phyloP scores from a whole-genome alignment of 331 rosid species.

The Prunus yedoensis region DNA sequence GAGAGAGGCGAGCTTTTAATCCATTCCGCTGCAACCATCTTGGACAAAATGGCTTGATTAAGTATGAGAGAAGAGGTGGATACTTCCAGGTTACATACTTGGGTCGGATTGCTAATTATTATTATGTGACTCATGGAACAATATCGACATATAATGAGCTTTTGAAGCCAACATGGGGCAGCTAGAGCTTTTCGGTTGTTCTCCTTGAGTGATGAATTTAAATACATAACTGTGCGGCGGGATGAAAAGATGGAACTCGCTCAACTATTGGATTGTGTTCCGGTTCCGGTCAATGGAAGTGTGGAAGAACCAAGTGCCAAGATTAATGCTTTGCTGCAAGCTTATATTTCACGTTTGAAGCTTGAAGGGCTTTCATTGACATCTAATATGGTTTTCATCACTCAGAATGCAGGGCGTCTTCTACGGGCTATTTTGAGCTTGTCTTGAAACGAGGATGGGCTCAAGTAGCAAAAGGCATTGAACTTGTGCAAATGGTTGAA shows the following conservation, averaged over 20 bases:
- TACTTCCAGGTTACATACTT: constrained; percentile 86
- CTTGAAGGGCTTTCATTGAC: constrained; percentile 88
- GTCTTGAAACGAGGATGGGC: constrained; percentile 92
- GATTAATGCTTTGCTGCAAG: constrained; percentile 84
- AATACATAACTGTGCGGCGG: constrained; percentile 76
- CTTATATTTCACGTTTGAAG: constrained; percentile 78
- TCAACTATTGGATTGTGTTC: constrained; percentile 84
- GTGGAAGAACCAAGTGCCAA: constrained; percentile 91
- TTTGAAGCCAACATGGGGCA: constrained; percentile 95
- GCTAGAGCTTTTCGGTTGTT: constrained; percentile 75
- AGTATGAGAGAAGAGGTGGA: constrained; percentile 88
- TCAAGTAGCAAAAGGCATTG: constrained; percentile 82
- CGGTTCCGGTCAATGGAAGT: constrained; percentile 84
- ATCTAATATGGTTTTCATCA: constrained; percentile 89
- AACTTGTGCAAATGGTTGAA: constrained; percentile 84
- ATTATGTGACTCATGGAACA: constrained; percentile 82
- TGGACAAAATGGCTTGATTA: constrained; percentile 79
- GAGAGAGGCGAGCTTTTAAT: constrained; percentile 83
- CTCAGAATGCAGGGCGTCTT: constrained; percentile 92
- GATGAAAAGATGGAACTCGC: constrained; percentile 91
- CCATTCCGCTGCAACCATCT: constrained; percentile 76
- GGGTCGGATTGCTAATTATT: constrained; percentile 90
- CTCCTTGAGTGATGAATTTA: constrained; percentile 87
- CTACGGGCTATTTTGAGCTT: constrained; percentile 86
- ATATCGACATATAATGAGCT: constrained; percentile 84